Percentiles rank a stretch among this genome's conserved stretches.
phyloP scores from a whole-genome alignment of 164 flowering plant genomes.

The Hamamelis virginiana region DNA sequence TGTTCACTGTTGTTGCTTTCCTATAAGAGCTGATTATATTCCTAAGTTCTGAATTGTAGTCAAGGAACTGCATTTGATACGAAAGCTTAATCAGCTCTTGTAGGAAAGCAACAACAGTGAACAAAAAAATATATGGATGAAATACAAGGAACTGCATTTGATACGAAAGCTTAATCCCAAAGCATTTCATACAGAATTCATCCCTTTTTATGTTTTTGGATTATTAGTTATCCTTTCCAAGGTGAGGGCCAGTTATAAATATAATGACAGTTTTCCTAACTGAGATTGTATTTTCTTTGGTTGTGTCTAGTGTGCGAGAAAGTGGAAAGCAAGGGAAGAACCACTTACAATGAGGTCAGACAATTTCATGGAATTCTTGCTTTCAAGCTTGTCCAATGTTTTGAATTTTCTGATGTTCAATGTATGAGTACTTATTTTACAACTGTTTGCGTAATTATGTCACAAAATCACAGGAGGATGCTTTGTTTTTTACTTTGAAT shows the following conservation, averaged over 20 bases:
- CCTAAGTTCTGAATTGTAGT: no score
- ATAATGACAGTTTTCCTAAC: conserved; percentile 6
- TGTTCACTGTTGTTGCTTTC: background rate
- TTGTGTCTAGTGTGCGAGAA: conserved; percentile 65
- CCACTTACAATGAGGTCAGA: conserved; percentile 85
- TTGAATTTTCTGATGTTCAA: background rate
- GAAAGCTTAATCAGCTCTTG: no score
- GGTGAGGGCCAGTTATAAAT: conserved; percentile 4
- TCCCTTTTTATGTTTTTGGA: background rate
- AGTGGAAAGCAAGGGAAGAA: conserved; percentile 85
- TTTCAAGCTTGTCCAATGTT: background rate
- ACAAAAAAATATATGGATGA: background rate
- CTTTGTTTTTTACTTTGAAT: no score
- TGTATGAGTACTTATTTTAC: background rate
- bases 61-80: no score
- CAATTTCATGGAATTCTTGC: conserved; percentile 12
- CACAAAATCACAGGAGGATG: no score
- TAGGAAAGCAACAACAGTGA: background rate
- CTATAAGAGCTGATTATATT: no score
- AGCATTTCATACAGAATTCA: background rate
- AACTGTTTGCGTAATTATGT: no score
- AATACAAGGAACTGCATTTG: no score
- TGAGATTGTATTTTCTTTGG: conserved; percentile 16
- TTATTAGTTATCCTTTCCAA: background rate
- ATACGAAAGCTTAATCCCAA: background rate